phyloP scores from a whole-genome alignment of 1,284 basidiomycete genomes.

The Malassezia restricta region DNA sequence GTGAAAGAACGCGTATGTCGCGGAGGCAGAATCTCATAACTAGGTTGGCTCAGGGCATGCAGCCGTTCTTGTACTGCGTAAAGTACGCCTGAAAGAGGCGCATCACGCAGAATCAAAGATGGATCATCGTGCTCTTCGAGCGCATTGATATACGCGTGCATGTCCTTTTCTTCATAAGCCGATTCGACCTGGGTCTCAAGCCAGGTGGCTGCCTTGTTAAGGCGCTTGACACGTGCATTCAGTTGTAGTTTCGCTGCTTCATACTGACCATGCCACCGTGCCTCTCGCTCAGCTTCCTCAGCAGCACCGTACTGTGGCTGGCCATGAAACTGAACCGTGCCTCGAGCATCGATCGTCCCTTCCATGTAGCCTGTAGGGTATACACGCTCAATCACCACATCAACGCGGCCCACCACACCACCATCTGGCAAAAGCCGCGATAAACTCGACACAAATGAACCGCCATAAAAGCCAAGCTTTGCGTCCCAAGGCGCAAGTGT shows the following conservation, averaged over 20 bases:
- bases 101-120: background rate
- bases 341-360: conserved; percentile 22
- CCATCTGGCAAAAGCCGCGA: conserved; percentile 71
- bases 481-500: conserved; percentile 76
- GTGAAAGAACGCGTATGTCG: conserved; percentile 70
- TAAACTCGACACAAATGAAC: conserved; percentile 61
- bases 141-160: background rate
- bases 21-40: conserved; percentile 59
- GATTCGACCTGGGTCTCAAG: conserved; percentile 4
- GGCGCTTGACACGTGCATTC: conserved; percentile 11
- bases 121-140: conserved; percentile 14
- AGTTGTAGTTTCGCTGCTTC: conserved; percentile 15
- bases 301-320: conserved; percentile 48
- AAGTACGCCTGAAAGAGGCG: background rate
- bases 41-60: conserved; percentile 14
- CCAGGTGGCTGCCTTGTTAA: conserved; percentile 6
- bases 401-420: conserved; percentile 63
- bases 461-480: conserved; percentile 62
- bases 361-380: conserved; percentile 47
- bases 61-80: conserved; percentile 4
- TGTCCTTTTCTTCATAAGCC: background rate
- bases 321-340: background rate
- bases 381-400: conserved; percentile 61
- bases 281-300: conserved; percentile 53
- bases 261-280: conserved; percentile 55